phyloP scores from a whole-genome alignment of 2,329 filamentous ascomycete genomes.

The Aspergillus proliferans region DNA sequence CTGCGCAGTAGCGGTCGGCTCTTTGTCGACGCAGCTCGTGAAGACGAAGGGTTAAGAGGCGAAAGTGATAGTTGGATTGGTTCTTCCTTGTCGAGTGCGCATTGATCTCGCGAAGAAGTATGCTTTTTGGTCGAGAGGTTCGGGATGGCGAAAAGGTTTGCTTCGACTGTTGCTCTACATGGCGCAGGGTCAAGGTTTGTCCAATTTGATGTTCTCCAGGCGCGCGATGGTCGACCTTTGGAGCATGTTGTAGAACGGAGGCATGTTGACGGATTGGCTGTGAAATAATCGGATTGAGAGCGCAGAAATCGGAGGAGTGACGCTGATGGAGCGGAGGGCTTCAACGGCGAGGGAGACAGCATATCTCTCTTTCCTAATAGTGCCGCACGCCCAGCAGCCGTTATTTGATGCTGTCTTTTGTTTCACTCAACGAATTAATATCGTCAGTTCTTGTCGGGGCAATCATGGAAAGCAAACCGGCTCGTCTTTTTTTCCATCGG shows the following conservation, averaged over 20 bases:
- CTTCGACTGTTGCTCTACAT: slow-evolving; percentile 20
- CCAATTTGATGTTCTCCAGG: slow-evolving; percentile 17
- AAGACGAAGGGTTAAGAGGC: slow-evolving; percentile 8
- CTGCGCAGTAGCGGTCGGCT: slow-evolving; percentile 30
- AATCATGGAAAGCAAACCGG: not conserved
- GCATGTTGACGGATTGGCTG: slow-evolving; percentile 29
- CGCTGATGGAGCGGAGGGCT: slow-evolving; percentile 44
- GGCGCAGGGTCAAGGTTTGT: slow-evolving; percentile 11
- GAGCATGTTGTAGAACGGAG: slow-evolving; percentile 10
- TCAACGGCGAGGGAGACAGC: slow-evolving; percentile 30
- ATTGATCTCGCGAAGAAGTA: slow-evolving; percentile 8
- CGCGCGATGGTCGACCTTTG: slow-evolving; percentile 10
- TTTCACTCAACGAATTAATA: slow-evolving; percentile 6
- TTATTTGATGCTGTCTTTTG: slow-evolving; percentile 5
- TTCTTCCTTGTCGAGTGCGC: slow-evolving; percentile 3
- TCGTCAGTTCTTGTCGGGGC: not conserved
- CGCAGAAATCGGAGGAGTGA: slow-evolving; percentile 66
- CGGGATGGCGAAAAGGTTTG: slow-evolving; percentile 24
- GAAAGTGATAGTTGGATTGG: slow-evolving; percentile 3
- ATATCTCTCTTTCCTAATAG: slow-evolving; percentile 25
- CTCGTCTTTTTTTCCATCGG: not conserved
- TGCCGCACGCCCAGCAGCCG: slow-evolving; percentile 1
- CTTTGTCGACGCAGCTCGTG: slow-evolving; percentile 27
- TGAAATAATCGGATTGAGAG: slow-evolving; percentile 60
- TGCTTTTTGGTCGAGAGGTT: slow-evolving; percentile 6